Conservation (phyloP, 192 early-diverging fungal species). For the Coemansia sp. region DNA sequence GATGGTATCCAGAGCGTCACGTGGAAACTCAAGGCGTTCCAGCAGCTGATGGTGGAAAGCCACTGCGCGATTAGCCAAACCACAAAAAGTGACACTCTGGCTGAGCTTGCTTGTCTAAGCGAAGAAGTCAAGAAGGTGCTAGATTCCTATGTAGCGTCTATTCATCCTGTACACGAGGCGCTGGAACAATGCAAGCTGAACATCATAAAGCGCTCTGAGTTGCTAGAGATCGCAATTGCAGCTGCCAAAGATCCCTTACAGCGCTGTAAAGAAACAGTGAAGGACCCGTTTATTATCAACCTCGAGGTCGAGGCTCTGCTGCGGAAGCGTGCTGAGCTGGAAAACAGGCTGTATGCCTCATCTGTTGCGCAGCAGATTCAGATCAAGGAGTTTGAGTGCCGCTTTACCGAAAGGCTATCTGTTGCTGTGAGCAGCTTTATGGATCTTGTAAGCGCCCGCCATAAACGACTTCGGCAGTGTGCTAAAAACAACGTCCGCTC, state of each 20-base stretch:
- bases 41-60: constrained; percentile 49
- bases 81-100: constrained; percentile 20
- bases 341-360: constrained; percentile 11
- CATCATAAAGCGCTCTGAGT: constrained; percentile 14
- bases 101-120: constrained; percentile 15
- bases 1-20: constrained; percentile 32
- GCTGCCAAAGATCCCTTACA: constrained; percentile 7
- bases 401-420: constrained; percentile 21
- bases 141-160: constrained; percentile 19
- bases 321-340: constrained; percentile 38
- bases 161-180: constrained; percentile 15
- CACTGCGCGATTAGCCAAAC: constrained; percentile 44
- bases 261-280: constrained; percentile 13
- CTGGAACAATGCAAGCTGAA: constrained; percentile 24
- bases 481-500: constrained; percentile 23
- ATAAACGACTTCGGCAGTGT: constrained; percentile 29
- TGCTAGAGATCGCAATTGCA: constrained; percentile 21
- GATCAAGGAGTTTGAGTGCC: constrained; percentile 32
- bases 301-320: constrained; percentile 47
- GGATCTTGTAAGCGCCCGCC: constrained; percentile 14
- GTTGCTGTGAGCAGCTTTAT: constrained; percentile 16
- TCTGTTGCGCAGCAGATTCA: constrained; percentile 22
- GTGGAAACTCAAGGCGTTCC: constrained; percentile 34
- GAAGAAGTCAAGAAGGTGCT: constrained; percentile 10
- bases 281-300: constrained; percentile 52